Percentiles rank a stretch among this genome's conserved stretches.
These are phyloP conservation scores for Cytospora leucostoma DNA, from an alignment of 2,329 filamentous ascomycete species.

Conservation along the genomic window DNA sequence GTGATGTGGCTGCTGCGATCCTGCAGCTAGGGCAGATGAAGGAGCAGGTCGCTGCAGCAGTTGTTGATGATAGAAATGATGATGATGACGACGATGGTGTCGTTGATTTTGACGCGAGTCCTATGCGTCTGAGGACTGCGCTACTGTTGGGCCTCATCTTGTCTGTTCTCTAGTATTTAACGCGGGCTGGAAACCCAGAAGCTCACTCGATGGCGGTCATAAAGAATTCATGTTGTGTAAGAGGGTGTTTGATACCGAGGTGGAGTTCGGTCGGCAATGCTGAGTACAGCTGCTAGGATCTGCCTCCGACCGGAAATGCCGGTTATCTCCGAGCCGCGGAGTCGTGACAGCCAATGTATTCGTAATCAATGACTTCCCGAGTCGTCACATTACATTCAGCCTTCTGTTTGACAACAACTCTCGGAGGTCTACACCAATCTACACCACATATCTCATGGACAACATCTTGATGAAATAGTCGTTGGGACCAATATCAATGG, in stretches of 20 bases:
- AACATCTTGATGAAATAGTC: no score
- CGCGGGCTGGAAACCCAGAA: neutral
- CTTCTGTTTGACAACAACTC: no score
- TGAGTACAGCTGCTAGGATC: no score
- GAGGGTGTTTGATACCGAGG: no score
- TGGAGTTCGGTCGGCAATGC: neutral
- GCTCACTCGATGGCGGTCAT: neutral
- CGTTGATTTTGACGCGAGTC: constrained; percentile 1
- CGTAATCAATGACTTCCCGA: no score
- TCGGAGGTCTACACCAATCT: no score
- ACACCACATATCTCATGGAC: no score
- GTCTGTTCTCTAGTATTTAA: neutral
- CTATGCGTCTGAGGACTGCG: neutral
- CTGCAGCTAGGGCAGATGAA: constrained; percentile 25
- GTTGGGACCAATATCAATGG: no score
- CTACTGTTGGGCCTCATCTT: neutral
- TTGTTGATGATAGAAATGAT: neutral
- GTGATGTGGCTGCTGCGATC: constrained; percentile 4
- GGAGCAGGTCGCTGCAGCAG: neutral
- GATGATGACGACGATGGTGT: neutral
- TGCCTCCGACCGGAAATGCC: no score
- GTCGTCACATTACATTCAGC: no score
- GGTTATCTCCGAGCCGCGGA: no score
- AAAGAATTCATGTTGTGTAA: neutral
- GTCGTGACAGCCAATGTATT: no score